Base-by-base conservation (phyloP, 73 alveolate species). In the Uronychia setigera region DNA sequence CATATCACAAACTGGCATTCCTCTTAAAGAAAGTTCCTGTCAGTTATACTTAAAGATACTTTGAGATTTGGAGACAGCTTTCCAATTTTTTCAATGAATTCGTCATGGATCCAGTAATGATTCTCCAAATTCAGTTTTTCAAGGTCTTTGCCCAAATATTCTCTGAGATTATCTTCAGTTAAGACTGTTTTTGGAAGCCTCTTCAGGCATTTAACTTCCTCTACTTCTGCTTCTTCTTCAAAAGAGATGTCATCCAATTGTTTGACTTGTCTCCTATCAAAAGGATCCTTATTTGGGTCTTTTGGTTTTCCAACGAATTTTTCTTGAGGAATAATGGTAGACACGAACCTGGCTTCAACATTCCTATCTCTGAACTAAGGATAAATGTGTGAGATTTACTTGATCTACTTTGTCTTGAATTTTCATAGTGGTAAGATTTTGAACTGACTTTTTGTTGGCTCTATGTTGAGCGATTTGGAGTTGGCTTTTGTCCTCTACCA, bases 161-260 rank as follows among this genome's bases (percentile, higher is more conserved):
- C 30, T 77, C 85, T 90, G 79, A 90, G 78, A 35, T 76, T 85
- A 26, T 90, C 95, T 46, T 90, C 92, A 27, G 95, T 90, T n/a
- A 90, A 59, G 59, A 85, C 82, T 26, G 92, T 90, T 31, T 75
- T 58, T 9, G 92, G 92, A 28, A 85, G 82, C 79, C 95, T 84
- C 78, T 88, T 84, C 27, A 80, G 76, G 74, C 79, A 35, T 67
- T 80, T 84, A 1, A 85, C 59, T 9, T 90, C 95, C 33, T 90
- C 88, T 29, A 59, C 84, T 29, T 83, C 95, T 25, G 77, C 30
- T 25, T 83, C 91, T 82, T 76, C 83, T 74, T 89, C 95, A 57
- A 90, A 90, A 27, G 89, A 58, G 76, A 90, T 90, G 35, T 90
- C 95, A 80, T 90, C 89, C 26, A 90, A 86, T 80, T 90, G 82